Conservation (phyloP, 192 early-diverging fungal species). For the Umbelopsis vinacea region DNA sequence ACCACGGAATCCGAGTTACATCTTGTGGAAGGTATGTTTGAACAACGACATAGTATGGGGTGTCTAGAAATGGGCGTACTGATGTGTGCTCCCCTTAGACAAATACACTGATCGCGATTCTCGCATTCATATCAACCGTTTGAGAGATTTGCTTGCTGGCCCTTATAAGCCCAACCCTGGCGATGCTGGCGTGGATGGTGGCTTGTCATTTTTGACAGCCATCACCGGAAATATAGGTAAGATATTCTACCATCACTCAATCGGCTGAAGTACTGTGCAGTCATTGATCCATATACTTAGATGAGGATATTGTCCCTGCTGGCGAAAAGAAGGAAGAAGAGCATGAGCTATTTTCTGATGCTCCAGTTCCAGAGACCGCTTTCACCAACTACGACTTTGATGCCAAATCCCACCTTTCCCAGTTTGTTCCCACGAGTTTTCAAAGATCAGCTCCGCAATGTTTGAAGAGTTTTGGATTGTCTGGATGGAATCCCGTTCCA, state of each 20-base stretch:
- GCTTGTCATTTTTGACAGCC: slow-evolving; percentile 69
- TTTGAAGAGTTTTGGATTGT: slow-evolving; percentile 75
- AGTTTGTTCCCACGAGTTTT: slow-evolving; percentile 60
- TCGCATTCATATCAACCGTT: slow-evolving; percentile 84
- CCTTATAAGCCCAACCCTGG: slow-evolving; percentile 63
- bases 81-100: slow-evolving; percentile 45
- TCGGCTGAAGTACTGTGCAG: background rate
- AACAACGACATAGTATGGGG: background rate
- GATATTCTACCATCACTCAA: slow-evolving; percentile 4
- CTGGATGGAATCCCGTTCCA: slow-evolving; percentile 94
- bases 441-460: slow-evolving; percentile 63
- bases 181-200: slow-evolving; percentile 71
- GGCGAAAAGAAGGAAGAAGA: slow-evolving; percentile 35
- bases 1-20: slow-evolving; percentile 66
- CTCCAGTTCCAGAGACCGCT: slow-evolving; percentile 44
- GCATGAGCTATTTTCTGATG: slow-evolving; percentile 37
- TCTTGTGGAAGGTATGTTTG: slow-evolving; percentile 66
- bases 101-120: slow-evolving; percentile 94
- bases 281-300: slow-evolving; percentile 11
- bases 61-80: slow-evolving; percentile 7
- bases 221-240: slow-evolving; percentile 66
- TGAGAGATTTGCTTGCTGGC: slow-evolving; percentile 85
- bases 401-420: slow-evolving; percentile 47
- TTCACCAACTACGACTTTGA: slow-evolving; percentile 57
- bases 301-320: slow-evolving; percentile 37